A percentile compares a stretch with the other conserved stretches of the same genome.
phyloP scores from a whole-genome alignment of 768 basidiomycete genomes.

The Pisolithus microcarpus region DNA sequence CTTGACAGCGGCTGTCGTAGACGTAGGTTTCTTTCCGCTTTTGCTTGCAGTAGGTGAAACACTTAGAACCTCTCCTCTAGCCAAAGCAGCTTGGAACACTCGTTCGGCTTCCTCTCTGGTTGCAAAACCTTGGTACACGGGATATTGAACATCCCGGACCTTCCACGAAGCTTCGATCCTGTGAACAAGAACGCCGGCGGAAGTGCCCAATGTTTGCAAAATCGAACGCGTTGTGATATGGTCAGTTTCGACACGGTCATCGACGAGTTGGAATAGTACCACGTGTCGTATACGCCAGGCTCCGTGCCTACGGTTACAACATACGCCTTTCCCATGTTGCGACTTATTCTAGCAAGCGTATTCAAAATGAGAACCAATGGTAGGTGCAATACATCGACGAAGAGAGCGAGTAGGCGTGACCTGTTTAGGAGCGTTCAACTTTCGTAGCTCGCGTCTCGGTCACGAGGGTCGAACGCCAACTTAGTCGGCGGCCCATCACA shows the following conservation, averaged over 20 bases:
- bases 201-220: constrained; percentile 8
- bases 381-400: neutral
- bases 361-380: neutral
- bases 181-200: constrained; percentile 5
- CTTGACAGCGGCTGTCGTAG: neutral
- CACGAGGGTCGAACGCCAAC: neutral
- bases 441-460: neutral
- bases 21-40: neutral
- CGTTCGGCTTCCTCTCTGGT: constrained; percentile 36
- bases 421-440: neutral
- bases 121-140: constrained; percentile 37
- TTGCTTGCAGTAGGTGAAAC: constrained; percentile 5
- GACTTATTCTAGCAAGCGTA: constrained; percentile 6
- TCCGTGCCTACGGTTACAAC: constrained; percentile 22
- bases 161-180: constrained; percentile 43
- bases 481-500: neutral
- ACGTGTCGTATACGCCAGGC: constrained; percentile 25
- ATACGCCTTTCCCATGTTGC: constrained; percentile 20
- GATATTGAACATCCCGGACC: constrained; percentile 36
- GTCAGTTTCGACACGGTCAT: constrained; percentile 13
- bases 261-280: constrained; percentile 9
- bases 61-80: constrained; percentile 22
- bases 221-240: constrained; percentile 15
- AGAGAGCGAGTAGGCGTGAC: neutral
- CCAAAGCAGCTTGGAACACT: constrained; percentile 23